Base-by-base conservation (phyloP, 495 filamentous ascomycete species). In the Penicillium cosmopolitanum region DNA sequence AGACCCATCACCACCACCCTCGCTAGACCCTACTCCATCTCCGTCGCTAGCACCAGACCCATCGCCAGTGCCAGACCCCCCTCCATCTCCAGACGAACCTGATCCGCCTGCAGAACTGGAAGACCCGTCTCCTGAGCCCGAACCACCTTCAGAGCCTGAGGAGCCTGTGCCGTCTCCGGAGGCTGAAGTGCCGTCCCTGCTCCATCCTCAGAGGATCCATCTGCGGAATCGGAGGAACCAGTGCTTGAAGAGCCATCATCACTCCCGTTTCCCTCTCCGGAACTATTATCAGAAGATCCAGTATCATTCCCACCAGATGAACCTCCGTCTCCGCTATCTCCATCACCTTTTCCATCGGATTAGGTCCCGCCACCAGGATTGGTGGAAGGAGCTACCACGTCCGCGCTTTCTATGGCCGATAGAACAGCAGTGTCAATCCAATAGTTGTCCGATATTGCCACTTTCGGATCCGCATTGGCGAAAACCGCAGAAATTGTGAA, bases 341-440 rank as follows among this genome's bases (percentile, higher is more conserved):
- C 28, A 9, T 31, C 28, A 9, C 28, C 28, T 4, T 8, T 31
- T 31, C 0, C 28, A 31, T 31, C 28, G 5, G 28, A 31, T 7
- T 3, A 8, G 28, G 6, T 31, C 28, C 28, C 28, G 28, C 28
- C 28, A 31, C 6, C 28, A 7, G 28, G 28, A 8, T 31, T 31
- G 28, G 28, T 31, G 28, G 28, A 31, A 31, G 28, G 28, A 31
- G 36, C 12, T 38, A 38, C 10, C 36, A 38, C 36, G 15, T 38
- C 36, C 12, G 59, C 59, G 11, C 33, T 57, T 11, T 53, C 50
- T 15, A 63, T 63, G 0, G 46, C 60, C 2, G 51, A 43, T 11
- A 63, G 15, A 11, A 52, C 31, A 15, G 12, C 15, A 19, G 28
- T 25, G 13, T 63, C 60, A 34, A 63, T 47, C 60, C 60, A 63